Conservation (phyloP, 176 grass and related monocot genomes). For the Chrysopogon serrulatus region DNA sequence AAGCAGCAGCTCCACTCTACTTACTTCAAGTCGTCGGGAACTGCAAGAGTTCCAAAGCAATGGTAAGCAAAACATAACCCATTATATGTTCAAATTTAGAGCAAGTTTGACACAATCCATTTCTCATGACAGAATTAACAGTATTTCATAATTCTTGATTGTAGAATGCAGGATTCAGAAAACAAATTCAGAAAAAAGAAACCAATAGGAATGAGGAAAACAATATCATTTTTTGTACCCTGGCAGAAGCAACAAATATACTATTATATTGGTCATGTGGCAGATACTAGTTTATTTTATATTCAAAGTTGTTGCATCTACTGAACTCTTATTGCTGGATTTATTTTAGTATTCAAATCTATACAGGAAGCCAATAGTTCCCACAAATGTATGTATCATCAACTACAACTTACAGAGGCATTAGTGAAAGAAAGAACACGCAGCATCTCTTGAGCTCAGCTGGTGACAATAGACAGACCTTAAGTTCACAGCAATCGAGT, state of each 20-base stretch:
- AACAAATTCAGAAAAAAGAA: neutral
- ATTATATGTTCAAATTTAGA: neutral
- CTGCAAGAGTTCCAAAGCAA: slow-evolving; percentile 47
- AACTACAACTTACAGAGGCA: neutral
- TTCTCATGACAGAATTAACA: neutral
- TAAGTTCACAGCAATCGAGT: slow-evolving; percentile 96
- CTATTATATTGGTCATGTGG: neutral
- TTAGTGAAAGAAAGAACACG: neutral
- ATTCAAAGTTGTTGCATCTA: neutral
- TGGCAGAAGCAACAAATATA: neutral
- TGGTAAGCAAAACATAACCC: neutral
- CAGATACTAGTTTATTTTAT: neutral
- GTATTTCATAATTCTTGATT: neutral
- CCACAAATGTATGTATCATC: neutral
- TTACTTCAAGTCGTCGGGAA: slow-evolving; percentile 88
- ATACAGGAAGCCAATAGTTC: neutral
- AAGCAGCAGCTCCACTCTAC: slow-evolving; percentile 93
- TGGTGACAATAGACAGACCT: slow-evolving; percentile 46
- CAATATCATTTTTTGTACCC: neutral
- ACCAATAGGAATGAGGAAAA: neutral
- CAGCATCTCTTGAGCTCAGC: neutral
- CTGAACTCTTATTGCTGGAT: neutral
- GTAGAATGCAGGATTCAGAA: neutral
- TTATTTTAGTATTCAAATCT: neutral
- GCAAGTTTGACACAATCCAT: neutral